Evolutionary conservation across 257 asterid species (phyloP), one percentile per base, ranked within the genome.

Genomic region (Solanum bulbocastanum): DNA sequence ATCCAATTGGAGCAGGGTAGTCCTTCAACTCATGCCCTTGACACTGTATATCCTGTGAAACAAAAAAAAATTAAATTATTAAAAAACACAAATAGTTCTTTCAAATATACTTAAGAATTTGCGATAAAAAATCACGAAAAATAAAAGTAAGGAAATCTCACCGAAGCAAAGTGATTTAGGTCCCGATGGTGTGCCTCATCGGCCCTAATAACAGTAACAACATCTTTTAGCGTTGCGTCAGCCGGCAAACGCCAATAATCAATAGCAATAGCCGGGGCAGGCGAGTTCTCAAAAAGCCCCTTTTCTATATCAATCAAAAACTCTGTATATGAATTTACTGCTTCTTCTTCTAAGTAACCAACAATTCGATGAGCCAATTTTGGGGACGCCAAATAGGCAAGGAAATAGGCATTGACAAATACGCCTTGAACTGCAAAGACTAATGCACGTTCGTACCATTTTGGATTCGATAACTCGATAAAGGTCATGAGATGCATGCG

Each of bases 151-250:
- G 2, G 7, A 20, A 22, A 3, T n/a, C 86, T 39, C 90, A 94
- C 99, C 85, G 99, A 95, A 83, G 99, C 99, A 88, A 92, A 95
- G 90, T 96, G 99, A 82, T 96, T 96, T 83, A 96, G 96, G 88
- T 96, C 99, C 2, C 98, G 98, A 90, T 96, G 99, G 86, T 96
- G 98, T 83, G 99, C 99, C 92, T 96, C 99, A 20, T 96, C 99
- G 3, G 98, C 98, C 68, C 99, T 87, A 2, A 96, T 93, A 68
- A 95, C 94, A 86, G 91, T 84, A 32, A 96, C 95, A 20, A 96
- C 98, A 87, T 96, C 99, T 8, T 96, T 94, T 23, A 96, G 93
- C 8, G 98, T 94, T 0, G 99, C 88, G 71, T 91, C 76, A 0
- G 91, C 89, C 0, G 95, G 93, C 90, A 96, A 87, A 15, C 95